Evolutionary conservation across 2,329 filamentous ascomycete species (phyloP), one percentile per base, ranked within the genome.

Genomic region (Berkeleyomyces basicola): DNA sequence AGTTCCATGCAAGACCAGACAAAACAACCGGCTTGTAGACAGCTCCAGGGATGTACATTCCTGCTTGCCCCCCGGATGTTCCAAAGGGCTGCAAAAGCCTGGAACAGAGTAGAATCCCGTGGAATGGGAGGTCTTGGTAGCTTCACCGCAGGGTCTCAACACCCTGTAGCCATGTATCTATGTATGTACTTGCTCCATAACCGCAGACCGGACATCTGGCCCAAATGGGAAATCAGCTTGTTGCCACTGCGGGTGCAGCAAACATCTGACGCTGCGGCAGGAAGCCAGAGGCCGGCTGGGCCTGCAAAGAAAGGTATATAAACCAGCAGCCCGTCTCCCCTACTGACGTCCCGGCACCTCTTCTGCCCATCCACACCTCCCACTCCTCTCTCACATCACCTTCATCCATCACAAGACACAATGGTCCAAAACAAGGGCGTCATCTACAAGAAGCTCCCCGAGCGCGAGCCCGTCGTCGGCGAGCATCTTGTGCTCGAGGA

Each of bases 391-490:
- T 37, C 4, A 36, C 31, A 14, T 14, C 33, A n/a, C 37, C 49
- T 6, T 14, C 33, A 37, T 11, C 3, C 7, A 55, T 39, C 14
- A 59, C 33, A 44, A 51, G 2, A 42, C 51, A 66, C 39, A 39
- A 76, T 76, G 74, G 69, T 71, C 11, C 68, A 72, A 58, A 93
- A 91, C 82, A 90, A 89, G 76, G 82, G 79, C 46, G 74, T 93
- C 69, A 77, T 90, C 72, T 92, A 85, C 80, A 88, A 86, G 70
- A 76, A 82, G 68, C 68, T 85, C 65, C 88, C 89, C 57, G 71
- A 75, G 59, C 86, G 81, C 63, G 78, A 80, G 70, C 89, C 88
- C 23, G 80, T 87, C 42, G 72, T 83, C 1, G 88, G 88, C 58
- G 75, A 92, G 73, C 77, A 95, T 72, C 76, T 95, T 63, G 75